Percentiles rank a stretch among this genome's conserved stretches.
Conservation (phyloP, 306 rosid genomes). For the Vigna hirtella region DNA sequence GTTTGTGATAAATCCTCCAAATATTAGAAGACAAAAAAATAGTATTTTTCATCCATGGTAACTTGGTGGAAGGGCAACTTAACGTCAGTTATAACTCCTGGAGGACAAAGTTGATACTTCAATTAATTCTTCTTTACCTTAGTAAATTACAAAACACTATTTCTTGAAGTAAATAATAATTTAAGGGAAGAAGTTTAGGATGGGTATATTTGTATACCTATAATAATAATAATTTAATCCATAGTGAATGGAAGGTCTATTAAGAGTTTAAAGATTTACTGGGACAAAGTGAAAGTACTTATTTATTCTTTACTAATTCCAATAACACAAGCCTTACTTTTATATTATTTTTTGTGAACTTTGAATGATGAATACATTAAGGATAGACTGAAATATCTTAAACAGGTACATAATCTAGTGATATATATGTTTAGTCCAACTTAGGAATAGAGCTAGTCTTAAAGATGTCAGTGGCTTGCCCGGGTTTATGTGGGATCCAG, state of each 20-base stretch:
- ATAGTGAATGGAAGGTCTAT: neutral
- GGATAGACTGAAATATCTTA: conserved; percentile 1
- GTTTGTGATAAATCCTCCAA: neutral
- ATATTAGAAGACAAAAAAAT: neutral
- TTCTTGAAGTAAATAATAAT: neutral
- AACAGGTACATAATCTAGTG: neutral
- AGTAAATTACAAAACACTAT: neutral
- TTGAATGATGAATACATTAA: neutral
- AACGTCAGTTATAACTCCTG: neutral
- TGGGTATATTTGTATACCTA: conserved; percentile 6
- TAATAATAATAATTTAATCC: neutral
- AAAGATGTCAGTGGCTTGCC: conserved; percentile 17
- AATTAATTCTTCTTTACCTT: neutral
- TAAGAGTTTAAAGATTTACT: neutral
- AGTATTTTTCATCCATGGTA: neutral
- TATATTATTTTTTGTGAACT: neutral
- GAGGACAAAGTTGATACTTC: neutral
- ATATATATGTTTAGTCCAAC: neutral
- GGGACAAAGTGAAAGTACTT: neutral
- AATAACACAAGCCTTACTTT: neutral
- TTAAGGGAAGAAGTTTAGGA: neutral
- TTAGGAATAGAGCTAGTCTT: neutral
- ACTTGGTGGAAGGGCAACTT: neutral
- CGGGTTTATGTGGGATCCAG: conserved; percentile 26
- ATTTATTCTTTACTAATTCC: neutral